Base-by-base conservation (phyloP, 495 filamentous ascomycete genomes). In the Staphylotrichum longicolle region DNA sequence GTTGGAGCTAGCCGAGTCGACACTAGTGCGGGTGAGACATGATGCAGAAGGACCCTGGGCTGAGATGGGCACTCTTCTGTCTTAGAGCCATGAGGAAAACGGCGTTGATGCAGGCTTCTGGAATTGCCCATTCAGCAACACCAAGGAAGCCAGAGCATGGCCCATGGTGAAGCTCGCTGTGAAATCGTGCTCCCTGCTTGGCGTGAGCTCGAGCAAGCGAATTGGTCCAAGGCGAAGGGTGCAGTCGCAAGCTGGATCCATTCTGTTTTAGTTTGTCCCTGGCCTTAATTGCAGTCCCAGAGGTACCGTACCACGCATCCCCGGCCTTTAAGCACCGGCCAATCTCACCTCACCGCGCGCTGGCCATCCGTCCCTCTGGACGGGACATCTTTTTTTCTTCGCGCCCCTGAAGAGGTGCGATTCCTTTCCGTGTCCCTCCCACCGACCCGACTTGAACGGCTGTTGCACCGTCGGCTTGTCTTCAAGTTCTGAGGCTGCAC, bases 191-290 rank as follows among this genome's bases (percentile, higher is more conserved):
- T 11, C 37, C 2, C n/a, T 35, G 48, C 61, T 63, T 63, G 60
- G 61, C 58, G 40, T 34, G 34, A 55, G 30, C 40, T 35, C 14
- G n/a, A 61, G 39, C 39, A 61, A 57, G 49, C 7, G 45, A 68
- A 59, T 62, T 58, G 61, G 54, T n/a, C 46, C 45, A 30, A 41
- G 33, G 54, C 56, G 40, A 61, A 61, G 48, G 58, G 44, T 63
- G 66, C 56, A 65, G 55, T 14, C 45, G 48, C 33, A 49, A 27
- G 35, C 41, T 5, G 58, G 55, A 33, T 57, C 60, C 58, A 37
- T 58, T 49, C 9, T 46, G 65, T 62, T 60, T 62, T 67, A 60
- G 65, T 53, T 49, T 55, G 44, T 54, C 55, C 66, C 63, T 56
- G 54, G 57, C 54, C 53, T 57, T 60, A 63, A 56, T 59, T 56